Percentiles rank a stretch among this genome's conserved stretches.
These are phyloP conservation scores for Blastocystis sp. DNA, from an alignment of 352 stramenopile species.

Conservation along the genomic window DNA sequence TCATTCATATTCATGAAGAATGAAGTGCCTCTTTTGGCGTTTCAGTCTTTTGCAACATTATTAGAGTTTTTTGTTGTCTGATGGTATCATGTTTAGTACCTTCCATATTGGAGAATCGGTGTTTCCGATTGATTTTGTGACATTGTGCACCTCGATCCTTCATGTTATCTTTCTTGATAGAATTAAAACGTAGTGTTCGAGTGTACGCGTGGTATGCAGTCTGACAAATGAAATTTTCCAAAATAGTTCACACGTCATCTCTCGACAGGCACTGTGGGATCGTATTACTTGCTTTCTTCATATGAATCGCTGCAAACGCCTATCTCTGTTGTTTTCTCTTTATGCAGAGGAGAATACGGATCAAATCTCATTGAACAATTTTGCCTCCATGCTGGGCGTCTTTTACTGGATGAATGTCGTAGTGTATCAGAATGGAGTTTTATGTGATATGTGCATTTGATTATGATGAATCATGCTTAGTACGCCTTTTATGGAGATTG, in stretches of 20 bases:
- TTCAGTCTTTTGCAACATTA: too few relatives aligned
- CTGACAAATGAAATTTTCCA: neutral
- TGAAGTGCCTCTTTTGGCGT: too few relatives aligned
- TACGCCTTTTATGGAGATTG: neutral
- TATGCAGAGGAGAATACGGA: neutral
- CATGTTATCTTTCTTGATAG: neutral
- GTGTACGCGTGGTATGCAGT: neutral
- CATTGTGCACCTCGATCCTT: neutral
- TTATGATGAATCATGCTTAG: neutral
- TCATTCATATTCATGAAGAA: too few relatives aligned
- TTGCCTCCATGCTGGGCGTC: neutral
- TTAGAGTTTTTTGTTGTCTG: too few relatives aligned
- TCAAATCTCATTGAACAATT: neutral
- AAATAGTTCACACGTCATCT: neutral
- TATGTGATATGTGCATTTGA: neutral
- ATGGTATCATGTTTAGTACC: neutral
- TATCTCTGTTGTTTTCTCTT: neutral
- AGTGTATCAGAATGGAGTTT: neutral
- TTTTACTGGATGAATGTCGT: constrained; percentile 8
- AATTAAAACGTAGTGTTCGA: neutral
- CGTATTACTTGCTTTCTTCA: neutral
- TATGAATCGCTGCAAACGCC: neutral
- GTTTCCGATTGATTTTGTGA: neutral
- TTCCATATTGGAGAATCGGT: neutral
- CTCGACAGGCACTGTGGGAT: constrained; percentile 32